Evolutionary conservation across 306 rosid species (phyloP).

Genomic region (Dryas alaskensis): DNA sequence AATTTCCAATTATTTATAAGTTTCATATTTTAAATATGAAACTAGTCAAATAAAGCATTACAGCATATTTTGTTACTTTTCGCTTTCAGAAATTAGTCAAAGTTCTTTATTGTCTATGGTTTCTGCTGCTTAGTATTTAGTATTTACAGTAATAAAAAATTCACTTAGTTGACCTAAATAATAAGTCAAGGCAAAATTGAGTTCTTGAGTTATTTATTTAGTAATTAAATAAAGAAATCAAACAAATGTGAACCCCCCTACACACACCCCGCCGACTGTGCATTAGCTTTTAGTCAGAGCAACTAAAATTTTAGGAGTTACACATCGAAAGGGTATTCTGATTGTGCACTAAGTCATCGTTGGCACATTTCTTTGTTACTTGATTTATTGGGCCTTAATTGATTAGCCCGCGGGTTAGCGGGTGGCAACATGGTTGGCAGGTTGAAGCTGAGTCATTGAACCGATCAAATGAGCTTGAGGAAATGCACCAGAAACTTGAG

Average conservation of each 20-base stretch:
- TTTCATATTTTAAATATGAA: background rate
- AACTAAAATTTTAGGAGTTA: background rate
- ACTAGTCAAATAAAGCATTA: background rate
- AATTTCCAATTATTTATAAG: background rate
- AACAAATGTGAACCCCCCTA: background rate
- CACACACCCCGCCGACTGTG: background rate
- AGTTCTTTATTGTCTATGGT: background rate
- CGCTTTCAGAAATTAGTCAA: background rate
- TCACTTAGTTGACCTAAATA: background rate
- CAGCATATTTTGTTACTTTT: background rate
- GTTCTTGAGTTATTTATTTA: background rate
- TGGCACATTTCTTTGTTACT: background rate
- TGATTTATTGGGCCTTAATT: slow-evolving; percentile 37
- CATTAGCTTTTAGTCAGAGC: background rate
- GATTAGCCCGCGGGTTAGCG: slow-evolving; percentile 60
- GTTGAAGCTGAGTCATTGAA: slow-evolving; percentile 66
- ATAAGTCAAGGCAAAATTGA: background rate
- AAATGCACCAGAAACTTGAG: slow-evolving; percentile 74
- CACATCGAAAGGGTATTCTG: background rate
- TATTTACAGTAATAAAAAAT: background rate
- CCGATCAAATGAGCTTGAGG: slow-evolving; percentile 70
- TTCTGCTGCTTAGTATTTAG: no score
- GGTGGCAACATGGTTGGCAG: slow-evolving; percentile 61
- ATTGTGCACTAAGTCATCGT: background rate
- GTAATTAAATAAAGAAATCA: background rate